phyloP scores from a whole-genome alignment of 345 rosid species.

The Psidium friedrichsthalianum region DNA sequence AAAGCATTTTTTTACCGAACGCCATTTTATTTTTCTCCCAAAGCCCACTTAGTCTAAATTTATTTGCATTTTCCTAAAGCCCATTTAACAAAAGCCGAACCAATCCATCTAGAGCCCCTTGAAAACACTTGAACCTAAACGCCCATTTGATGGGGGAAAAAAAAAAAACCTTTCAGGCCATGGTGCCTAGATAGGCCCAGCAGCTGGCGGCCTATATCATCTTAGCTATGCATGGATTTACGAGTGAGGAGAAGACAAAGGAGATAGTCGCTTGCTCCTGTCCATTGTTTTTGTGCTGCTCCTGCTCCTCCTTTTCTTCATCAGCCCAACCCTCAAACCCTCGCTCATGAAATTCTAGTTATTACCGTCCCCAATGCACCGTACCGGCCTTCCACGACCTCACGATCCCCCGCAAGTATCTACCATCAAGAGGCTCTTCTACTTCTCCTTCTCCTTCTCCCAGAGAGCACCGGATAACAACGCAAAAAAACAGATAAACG shows the following conservation, averaged over 20 bases:
- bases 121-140: too few relatives aligned
- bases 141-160: too few relatives aligned
- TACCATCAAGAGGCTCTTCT: background rate
- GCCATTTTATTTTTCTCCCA: too few relatives aligned
- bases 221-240: background rate
- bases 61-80: too few relatives aligned
- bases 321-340: background rate
- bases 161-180: background rate
- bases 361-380: slow-evolving; percentile 26
- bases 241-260: background rate
- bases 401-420: slow-evolving; percentile 16
- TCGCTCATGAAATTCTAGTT: background rate
- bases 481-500: background rate
- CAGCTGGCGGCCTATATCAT: background rate
- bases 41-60: too few relatives aligned
- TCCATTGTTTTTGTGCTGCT: background rate
- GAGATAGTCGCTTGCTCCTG: background rate
- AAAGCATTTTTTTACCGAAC: too few relatives aligned
- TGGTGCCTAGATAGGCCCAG: background rate
- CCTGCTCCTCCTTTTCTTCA: too few relatives aligned
- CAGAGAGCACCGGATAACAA: background rate
- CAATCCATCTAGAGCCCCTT: too few relatives aligned
- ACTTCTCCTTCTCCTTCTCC: background rate
- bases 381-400: slow-evolving; percentile 13
- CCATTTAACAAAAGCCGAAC: too few relatives aligned